Percentiles rank a stretch among this genome's conserved stretches.
phyloP scores from a whole-genome alignment of 1,284 basidiomycete species.

The Leccinum pachyderme region DNA sequence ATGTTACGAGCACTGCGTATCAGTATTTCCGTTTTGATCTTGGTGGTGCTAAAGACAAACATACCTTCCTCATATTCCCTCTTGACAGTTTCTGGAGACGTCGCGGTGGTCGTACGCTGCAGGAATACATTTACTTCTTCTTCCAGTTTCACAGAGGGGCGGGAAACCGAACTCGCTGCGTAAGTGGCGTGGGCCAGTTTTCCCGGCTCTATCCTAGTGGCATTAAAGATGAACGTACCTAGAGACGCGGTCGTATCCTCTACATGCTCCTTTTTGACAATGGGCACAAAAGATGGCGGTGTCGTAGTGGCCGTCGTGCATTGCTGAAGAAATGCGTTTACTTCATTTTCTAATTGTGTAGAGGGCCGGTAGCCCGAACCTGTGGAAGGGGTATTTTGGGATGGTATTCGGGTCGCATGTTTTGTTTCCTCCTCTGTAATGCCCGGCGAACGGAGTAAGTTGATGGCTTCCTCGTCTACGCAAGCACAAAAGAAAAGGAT shows the following conservation, averaged over 20 bases:
- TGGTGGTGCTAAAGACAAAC: too few species aligned
- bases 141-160: not conserved
- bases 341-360: conserved; percentile 2
- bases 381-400: not conserved
- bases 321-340: conserved; percentile 9
- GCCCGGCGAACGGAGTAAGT: conserved; percentile 12
- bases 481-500: not conserved
- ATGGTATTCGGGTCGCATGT: not conserved
- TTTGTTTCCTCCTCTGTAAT: conserved; percentile 5
- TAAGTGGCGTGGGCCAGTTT: not conserved
- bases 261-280: not conserved
- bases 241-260: not conserved
- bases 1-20: too few species aligned
- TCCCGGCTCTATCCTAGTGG: not conserved
- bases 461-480: conserved; percentile 29
- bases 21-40: too few species aligned
- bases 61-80: not conserved
- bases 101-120: not conserved
- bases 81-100: not conserved
- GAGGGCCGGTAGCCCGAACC: conserved; percentile 10
- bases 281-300: not conserved
- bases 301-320: not conserved
- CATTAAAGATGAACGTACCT: not conserved
- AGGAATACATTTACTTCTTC: not conserved
- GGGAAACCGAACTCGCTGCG: not conserved